Conservation (phyloP, 306 rosid species). For the Sesbania bispinosa region DNA sequence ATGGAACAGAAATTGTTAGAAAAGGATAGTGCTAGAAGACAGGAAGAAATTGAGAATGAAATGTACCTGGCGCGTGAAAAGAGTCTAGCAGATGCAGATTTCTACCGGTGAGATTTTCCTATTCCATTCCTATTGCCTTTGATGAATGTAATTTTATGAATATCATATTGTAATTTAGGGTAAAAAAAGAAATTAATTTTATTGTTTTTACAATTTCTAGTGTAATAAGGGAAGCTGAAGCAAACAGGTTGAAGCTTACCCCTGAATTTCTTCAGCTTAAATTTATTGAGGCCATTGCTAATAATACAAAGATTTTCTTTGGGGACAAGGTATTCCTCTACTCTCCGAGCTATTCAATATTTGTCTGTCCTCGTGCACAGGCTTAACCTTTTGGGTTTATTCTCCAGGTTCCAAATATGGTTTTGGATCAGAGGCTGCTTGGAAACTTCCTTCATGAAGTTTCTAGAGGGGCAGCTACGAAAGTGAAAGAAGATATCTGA, state of each 20-base stretch:
- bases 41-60: conserved; percentile 75
- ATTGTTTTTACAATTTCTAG: conserved; percentile 33
- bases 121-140: not conserved
- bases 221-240: conserved; percentile 79
- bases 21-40: conserved; percentile 65
- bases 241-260: conserved; percentile 89
- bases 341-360: not conserved
- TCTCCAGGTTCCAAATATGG: conserved; percentile 78
- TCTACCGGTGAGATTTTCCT: conserved; percentile 54
- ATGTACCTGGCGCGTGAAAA: conserved; percentile 78
- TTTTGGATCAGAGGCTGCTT: conserved; percentile 79
- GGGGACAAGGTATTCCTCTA: conserved; percentile 74
- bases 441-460: conserved; percentile 65
- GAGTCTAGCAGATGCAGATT: conserved; percentile 82
- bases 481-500: conserved; percentile 23
- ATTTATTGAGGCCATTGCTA: conserved; percentile 79
- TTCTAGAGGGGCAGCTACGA: conserved; percentile 24
- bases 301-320: conserved; percentile 86
- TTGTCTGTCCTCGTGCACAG: not conserved
- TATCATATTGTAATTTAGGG: not conserved
- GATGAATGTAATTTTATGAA: not conserved
- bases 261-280: conserved; percentile 87
- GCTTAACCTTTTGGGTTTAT: conserved; percentile 22
- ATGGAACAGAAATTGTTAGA: conserved; percentile 82
- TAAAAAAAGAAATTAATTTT: not conserved